These are phyloP conservation scores for Oryza rufipogon DNA, from an alignment of 176 grass and related monocot species.

Conservation along the genomic window DNA sequence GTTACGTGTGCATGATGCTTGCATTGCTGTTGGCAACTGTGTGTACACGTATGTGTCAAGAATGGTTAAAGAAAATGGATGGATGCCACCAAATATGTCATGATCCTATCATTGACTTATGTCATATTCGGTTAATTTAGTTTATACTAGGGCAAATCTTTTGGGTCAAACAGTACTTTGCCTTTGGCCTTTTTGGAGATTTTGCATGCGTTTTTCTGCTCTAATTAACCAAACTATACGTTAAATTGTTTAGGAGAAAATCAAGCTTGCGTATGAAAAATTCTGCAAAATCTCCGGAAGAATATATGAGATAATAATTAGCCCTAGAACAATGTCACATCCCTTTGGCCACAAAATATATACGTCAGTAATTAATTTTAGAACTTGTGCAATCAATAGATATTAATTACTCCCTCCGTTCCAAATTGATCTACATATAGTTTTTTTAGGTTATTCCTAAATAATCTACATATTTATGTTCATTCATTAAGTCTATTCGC, in stretches of 20 bases:
- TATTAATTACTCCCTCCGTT: not conserved
- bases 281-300: not conserved
- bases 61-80: not conserved
- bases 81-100: not conserved
- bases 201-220: not conserved
- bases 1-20: not conserved
- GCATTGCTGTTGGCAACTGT: not conserved
- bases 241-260: not conserved
- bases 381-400: not conserved
- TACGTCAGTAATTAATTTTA: not conserved
- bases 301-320: too few species aligned
- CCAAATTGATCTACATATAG: too few species aligned
- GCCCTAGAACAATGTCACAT: not conserved
- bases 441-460: too few species aligned
- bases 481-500: too few species aligned
- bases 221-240: not conserved
- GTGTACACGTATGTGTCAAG: not conserved
- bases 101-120: constrained; percentile 1
- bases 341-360: not conserved
- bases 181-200: not conserved
- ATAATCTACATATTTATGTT: too few species aligned
- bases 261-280: not conserved
- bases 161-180: not conserved
- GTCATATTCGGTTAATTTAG: not conserved
- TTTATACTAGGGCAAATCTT: not conserved